Evolutionary conservation across 192 early-diverging fungal species (phyloP), one percentile per base, ranked within the genome.

Genomic region (Spinellus fusiger): DNA sequence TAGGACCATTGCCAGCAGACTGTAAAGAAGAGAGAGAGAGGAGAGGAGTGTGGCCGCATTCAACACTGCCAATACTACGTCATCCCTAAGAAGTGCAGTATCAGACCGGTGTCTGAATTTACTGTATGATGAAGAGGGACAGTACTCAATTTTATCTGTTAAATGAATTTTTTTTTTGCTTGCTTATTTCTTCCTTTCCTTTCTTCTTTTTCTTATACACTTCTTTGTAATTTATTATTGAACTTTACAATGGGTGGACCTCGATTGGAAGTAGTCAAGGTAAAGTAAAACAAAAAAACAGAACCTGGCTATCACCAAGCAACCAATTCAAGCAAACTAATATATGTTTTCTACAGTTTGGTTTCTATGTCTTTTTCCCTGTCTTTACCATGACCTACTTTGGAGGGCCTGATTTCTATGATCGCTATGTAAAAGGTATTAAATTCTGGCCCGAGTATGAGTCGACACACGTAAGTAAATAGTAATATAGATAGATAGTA

Each of bases 281-380:
- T 74, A 74, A 48, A 22, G 27, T 13, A 15, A 10, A 50, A 18
- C n/a, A 40, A 5, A 37, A 72, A 35, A 27, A 5, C 3, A 10
- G 12, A 40, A 3, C 9, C 15, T 4, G 33, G n/a, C 35, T 27
- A 38, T 4, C 15, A 53, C 48, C 49, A 13, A 32, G 1, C 15
- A 51, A 31, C 15, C 18, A 5, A 35, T 5, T 22, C 3, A 29
- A 58, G n/a, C 8, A 18, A 32, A 35, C 18, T 5, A 10, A 20
- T 22, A 51, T 59, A 6, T 48, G n/a, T 53, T 56, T 59, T 49
- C 22, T 37, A 2, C 32, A 79, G 77, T 80, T 80, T 68, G 69
- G 78, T 25, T 54, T 80, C 4, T 80, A 80, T 66, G 63, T 80
- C 7, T 77, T 80, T 31, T 80, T 80, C 52, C 78, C 78, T 32